Evolutionary conservation across 768 basidiomycete species (phyloP), one percentile per base, ranked within the genome.

Genomic region (Russula vinacea): DNA sequence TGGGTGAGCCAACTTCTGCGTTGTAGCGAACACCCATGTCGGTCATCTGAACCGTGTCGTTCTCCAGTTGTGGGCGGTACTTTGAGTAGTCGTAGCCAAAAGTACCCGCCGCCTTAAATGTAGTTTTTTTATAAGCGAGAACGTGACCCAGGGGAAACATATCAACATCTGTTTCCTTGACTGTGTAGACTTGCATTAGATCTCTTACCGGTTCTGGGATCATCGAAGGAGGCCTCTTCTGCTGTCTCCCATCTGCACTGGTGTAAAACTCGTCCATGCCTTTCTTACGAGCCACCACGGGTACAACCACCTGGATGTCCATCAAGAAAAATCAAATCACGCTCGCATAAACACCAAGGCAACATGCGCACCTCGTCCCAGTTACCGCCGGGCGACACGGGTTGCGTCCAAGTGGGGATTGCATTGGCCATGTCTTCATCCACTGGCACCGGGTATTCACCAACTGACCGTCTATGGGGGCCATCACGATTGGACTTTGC

Each of bases 361-460:
- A 69, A 60, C 54, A 47, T 33, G 77, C 82, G 71, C 70, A 84
- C 90, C 72, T 94, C 91, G 70, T 94, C 91, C 91, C 92, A 94
- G 70, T 90, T 92, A 1, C 89, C 88, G 26, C 82, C 78, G 62
- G 76, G 76, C 29, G 80, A 82, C 32, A 86, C 77, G 29, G 89
- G 89, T 71, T 91, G 86, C 19, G 88, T 90, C 90, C 89, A 90
- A 3, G 83, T 80, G 7, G 92, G 91, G 71, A 93, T 91, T 26
- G 91, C 91, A 73, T 92, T 79, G 56, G 81, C 81, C 76, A 87
- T 76, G 54, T 83, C 78, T 64, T 79, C 79, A n/a, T 78, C 83
- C 29, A 77, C 80, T 0, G 85, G 82, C 1, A 80, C 78, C 8
- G 90, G 89, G 75, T 91, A 91, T 52, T 81, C 74, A 49, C 87